Base-by-base conservation (phyloP, 2,329 filamentous ascomycete genomes). In the Penicillium carneum region DNA sequence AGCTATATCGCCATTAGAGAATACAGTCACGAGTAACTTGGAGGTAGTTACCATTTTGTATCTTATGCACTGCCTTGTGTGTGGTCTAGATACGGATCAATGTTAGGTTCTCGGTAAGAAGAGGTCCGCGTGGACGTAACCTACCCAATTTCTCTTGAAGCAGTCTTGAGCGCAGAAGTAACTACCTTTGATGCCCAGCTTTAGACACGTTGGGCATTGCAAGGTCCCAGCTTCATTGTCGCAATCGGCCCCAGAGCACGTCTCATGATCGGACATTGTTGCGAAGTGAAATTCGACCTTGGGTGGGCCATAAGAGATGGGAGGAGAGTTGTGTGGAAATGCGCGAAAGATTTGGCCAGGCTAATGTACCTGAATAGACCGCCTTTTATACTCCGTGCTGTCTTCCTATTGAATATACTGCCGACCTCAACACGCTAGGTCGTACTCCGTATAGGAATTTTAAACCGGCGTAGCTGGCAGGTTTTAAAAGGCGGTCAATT, bases 81-180 rank as follows among this genome's bases (percentile, higher is more conserved):
- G 59, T 43, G 41, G 23, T 48, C 63, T 63, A 4, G 11, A 48
- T 20, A 64, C 38, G 60, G 60, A 51, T 68, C 26, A 33, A 23
- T n/a, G 9, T 49, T 23, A 49, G 34, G 33, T 26, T 41, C 8
- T 29, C 34, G 18, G 3, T 20, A 16, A 29, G 41, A 34, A 14
- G 14, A 20, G 47, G 33, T 47, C 3, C n/a, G 7, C 5, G 8
- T 6, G 10, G 46, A 41, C 47, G 1, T 63, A 67, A 72, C 85
- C 68, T 84, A 97, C 93, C 93, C 93, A 97, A 82, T 91, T 97
- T 78, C 87, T 89, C 84, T 96, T 97, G 81, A 97, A 97, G 81
- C 93, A 97, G 69, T 97, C 93, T 78, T 97, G 93, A 14, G 91
- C 90, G 82, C 93, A 97, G 80, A 97, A 97, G 34, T 61, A 71